Percentiles rank a stretch among this genome's conserved stretches.
phyloP scores from a whole-genome alignment of 78 protist species.

The Bodo saltans region DNA sequence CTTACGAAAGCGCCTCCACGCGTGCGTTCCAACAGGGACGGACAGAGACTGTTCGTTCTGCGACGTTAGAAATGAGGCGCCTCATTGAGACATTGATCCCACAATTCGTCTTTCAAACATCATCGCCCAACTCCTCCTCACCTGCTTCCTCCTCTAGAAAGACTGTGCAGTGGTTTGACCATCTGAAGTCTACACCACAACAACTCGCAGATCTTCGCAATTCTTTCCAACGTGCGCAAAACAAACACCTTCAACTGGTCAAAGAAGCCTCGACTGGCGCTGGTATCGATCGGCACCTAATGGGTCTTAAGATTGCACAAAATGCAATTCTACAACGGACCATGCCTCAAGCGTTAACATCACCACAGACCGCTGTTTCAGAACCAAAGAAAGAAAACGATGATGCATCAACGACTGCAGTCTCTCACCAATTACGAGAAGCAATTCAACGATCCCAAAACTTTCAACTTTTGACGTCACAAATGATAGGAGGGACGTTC shows the following conservation, averaged over 20 bases:
- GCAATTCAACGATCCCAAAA: background rate
- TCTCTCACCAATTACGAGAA: no score
- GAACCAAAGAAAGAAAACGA: no score
- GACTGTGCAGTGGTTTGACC: background rate
- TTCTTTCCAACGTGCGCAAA: no score
- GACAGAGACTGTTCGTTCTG: background rate
- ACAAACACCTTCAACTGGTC: no score
- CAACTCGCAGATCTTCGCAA: no score
- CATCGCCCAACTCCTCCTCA: background rate
- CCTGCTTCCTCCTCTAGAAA: background rate
- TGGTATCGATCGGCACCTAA: background rate
- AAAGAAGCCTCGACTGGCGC: no score
- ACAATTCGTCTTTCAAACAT: no score
- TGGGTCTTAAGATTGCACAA: background rate
- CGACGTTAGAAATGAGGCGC: background rate
- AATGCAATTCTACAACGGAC: background rate
- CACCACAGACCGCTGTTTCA: no score
- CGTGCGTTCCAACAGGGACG: background rate
- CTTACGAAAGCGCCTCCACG: background rate
- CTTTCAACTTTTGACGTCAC: background rate
- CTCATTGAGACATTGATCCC: no score
- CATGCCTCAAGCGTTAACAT: background rate
- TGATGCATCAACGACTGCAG: no score
- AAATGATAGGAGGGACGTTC: background rate
- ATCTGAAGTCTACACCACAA: no score